These are phyloP conservation scores for Entomortierella chlamydospora DNA, from an alignment of 192 early-diverging fungal genomes.

Conservation along the genomic window DNA sequence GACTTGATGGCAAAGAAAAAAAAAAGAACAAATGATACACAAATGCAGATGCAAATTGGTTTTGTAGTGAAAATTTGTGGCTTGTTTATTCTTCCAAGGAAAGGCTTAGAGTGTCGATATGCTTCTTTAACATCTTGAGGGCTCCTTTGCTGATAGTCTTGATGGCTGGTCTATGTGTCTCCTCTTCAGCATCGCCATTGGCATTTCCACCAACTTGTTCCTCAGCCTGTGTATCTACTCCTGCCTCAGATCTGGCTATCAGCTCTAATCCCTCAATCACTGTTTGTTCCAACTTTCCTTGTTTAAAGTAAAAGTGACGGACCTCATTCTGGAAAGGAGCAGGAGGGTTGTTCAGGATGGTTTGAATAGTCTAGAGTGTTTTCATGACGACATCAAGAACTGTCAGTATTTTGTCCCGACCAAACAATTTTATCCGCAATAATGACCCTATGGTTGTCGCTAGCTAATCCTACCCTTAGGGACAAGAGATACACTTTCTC, in stretches of 20 bases:
- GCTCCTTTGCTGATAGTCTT: slow-evolving; percentile 47
- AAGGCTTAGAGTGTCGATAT: slow-evolving; percentile 37
- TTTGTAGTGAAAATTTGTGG: too few species aligned
- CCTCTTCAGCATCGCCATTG: not conserved
- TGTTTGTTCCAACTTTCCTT: slow-evolving; percentile 36
- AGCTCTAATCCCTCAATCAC: slow-evolving; percentile 53
- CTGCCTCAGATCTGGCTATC: slow-evolving; percentile 31
- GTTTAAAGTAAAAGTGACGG: slow-evolving; percentile 36
- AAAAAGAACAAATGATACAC: slow-evolving; percentile 4
- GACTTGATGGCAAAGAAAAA: not conserved
- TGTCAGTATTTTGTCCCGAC: too few species aligned
- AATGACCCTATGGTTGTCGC: too few species aligned
- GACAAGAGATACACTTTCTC: slow-evolving; percentile 68
- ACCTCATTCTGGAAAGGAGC: slow-evolving; percentile 36
- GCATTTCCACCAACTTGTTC: not conserved
- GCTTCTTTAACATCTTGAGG: slow-evolving; percentile 53
- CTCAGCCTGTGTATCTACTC: not conserved
- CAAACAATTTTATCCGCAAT: too few species aligned
- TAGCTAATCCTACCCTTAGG: slow-evolving; percentile 40
- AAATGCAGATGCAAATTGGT: too few species aligned
- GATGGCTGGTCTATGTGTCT: not conserved
- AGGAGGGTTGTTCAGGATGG: slow-evolving; percentile 46
- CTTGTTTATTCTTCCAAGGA: slow-evolving; percentile 34
- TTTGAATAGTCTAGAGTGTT: slow-evolving; percentile 42
- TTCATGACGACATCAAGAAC: too few species aligned